Conservation (phyloP, 2,329 filamentous ascomycete genomes). For the Alternaria arbusti region DNA sequence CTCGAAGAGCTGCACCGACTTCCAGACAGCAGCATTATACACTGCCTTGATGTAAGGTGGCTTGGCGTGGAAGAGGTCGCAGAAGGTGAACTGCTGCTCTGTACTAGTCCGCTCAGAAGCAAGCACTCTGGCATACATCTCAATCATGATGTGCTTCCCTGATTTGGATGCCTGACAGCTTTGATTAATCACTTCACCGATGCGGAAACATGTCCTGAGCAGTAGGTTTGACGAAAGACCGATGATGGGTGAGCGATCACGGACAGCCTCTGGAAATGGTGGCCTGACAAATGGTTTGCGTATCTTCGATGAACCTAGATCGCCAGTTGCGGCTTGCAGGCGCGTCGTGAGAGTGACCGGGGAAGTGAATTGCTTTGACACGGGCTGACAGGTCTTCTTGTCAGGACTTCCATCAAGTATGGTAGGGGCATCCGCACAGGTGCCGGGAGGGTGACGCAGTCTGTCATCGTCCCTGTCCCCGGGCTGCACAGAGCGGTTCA, state of each 20-base stretch:
- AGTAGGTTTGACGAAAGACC: slow-evolving; percentile 57
- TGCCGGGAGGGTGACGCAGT: background rate
- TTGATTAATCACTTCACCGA: slow-evolving; percentile 65
- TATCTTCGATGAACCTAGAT: background rate
- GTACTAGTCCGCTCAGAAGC: slow-evolving; percentile 62
- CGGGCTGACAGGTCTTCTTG: background rate
- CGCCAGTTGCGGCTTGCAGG: slow-evolving; percentile 14
- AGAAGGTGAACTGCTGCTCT: slow-evolving; percentile 69
- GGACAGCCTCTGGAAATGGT: slow-evolving; percentile 58
- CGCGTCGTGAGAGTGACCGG: slow-evolving; percentile 30
- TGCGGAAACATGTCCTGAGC: slow-evolving; percentile 68
- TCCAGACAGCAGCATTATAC: slow-evolving; percentile 54
- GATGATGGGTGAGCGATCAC: slow-evolving; percentile 61
- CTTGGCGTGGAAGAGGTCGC: slow-evolving; percentile 66
- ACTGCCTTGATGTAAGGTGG: slow-evolving; percentile 61
- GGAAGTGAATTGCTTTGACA: slow-evolving; percentile 25
- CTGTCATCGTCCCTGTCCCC: background rate
- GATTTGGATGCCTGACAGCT: slow-evolving; percentile 55
- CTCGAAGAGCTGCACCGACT: slow-evolving; percentile 54
- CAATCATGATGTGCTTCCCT: slow-evolving; percentile 60
- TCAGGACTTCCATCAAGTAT: background rate
- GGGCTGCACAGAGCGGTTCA: slow-evolving; percentile 4
- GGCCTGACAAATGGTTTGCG: slow-evolving; percentile 58
- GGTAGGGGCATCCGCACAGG: background rate
- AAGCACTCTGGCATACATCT: slow-evolving; percentile 68